Evolutionary conservation across 2,329 filamentous ascomycete genomes (phyloP), one percentile per base, ranked within the genome.

Genomic region (Venturiaceae sp.): DNA sequence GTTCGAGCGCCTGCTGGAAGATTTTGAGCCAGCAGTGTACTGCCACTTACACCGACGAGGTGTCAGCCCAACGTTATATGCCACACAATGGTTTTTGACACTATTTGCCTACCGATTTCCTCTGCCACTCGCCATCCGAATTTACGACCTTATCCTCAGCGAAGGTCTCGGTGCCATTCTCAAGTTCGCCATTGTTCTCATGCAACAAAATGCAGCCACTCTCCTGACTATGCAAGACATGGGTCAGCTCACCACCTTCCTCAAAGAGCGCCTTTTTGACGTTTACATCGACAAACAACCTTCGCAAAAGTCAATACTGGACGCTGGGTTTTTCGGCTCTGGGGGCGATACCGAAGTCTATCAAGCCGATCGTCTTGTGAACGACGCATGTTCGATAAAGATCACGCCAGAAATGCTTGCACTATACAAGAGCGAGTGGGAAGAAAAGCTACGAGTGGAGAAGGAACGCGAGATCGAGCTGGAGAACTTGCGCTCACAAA

Each of bases 21-120:
- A 99, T 66, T 79, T 92, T 46, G 92, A 99, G 69, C 94, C 95
- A 2, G 92, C 92, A 2, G 77, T 99, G 6, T 96, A 95, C 74
- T 96, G 92, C 69, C 94, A 99, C 72, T 83, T 99, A 58, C 88
- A 89, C 67, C 86, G 94, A 60, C 84, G 88, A 58, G 86, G 90
- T 63, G 94, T 99, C 58, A 88, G 88, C 8, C 88, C 94, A 0
- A 90, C 96, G 68, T 80, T 99, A 8, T 99, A 99, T 69, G 94
- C 94, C 47, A 99, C 94, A 0, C 94, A 99, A 72, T 99, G 94
- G 94, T 99, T 99, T 74, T 81, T 99, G 54, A 99, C 94, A 0
- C 80, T 99, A n/a, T 99, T 99, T 69, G 91, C 92, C 33, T 99
- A 99, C 72, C 88, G 95, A 44, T 99, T 99, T 72, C 94, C 94